Percentiles rank a stretch among this genome's conserved stretches.
These are phyloP conservation scores for Smittium mucronatum DNA, from an alignment of 371 early-diverging fungal genomes.

Conservation along the genomic window DNA sequence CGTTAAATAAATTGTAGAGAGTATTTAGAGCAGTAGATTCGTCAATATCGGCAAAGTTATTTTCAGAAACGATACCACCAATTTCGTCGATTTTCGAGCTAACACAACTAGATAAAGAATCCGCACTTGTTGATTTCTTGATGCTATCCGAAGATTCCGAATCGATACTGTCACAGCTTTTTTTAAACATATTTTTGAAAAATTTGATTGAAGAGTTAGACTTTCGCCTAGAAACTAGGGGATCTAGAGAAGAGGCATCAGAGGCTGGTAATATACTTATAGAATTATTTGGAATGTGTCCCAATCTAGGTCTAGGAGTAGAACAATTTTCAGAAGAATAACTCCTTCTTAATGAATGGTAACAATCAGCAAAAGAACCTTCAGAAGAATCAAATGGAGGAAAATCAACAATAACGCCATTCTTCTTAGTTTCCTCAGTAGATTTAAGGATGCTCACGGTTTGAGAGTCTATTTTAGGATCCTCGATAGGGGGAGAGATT, in stretches of 20 bases:
- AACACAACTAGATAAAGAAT: background rate
- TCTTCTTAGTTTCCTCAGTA: background rate
- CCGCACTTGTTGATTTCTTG: background rate
- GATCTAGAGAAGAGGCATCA: background rate
- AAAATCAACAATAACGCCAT: background rate
- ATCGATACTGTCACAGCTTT: background rate
- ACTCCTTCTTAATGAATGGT: background rate
- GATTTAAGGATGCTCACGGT: background rate
- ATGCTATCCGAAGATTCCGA: background rate
- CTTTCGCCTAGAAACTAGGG: background rate
- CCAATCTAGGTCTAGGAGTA: background rate
- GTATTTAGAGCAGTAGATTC: background rate
- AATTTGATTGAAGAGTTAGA: background rate
- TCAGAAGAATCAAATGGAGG: background rate
- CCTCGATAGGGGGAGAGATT: no score
- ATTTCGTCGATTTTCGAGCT: background rate
- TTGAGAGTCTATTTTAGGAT: no score
- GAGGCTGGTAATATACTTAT: background rate
- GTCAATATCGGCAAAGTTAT: constrained; percentile 8
- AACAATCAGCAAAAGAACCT: background rate
- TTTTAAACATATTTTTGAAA: constrained; percentile 1
- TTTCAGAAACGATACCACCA: background rate
- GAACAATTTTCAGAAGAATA: background rate
- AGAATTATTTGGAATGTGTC: background rate
- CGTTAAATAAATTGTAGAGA: constrained; percentile 11